Evolutionary conservation across 768 basidiomycete species (phyloP), one percentile per base, ranked within the genome.

Genomic region (Pisolithus tinctorius): DNA sequence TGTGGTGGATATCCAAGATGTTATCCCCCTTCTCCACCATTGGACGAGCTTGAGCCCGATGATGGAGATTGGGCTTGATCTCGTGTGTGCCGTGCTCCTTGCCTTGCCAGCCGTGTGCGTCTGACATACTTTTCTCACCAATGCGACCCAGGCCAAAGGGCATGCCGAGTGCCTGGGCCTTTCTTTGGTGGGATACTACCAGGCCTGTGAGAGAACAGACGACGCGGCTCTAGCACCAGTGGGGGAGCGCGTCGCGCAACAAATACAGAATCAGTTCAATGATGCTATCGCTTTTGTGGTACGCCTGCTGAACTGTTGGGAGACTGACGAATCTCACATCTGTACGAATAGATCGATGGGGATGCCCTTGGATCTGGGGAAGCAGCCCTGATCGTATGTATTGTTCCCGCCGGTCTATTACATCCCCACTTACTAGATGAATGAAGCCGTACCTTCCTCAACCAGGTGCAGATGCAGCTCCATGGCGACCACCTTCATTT

Each of bases 41-140:
- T 92, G 88, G 88, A 88, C 87, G 6, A 83, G 78, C 58, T 73
- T 93, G 48, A 86, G 83, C 54, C 86, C 87, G 4, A 86, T 86
- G 83, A 89, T 89, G 84, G 88, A 90, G 63, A 82, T 88, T 54
- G 89, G 87, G 25, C 75, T 90, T 39, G 86, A 88, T 59, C 69
- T 88, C 61, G 88, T 87, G 57, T 57, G 82, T 69, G 27, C 16
- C 30, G 20, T 20, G 1, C 20, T 20, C 20, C 20, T 20, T 20
- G 20, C 37, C 46, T 34, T 34, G 34, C 14, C 38, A 47, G 6
- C 14, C 31, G 47, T 43, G 17, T 20, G 30, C 25, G 11, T n/a
- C 16, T 44, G 47, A 45, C 34, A 52, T 7, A 23, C 29, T 52
- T 43, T 40, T 50, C 11, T 29, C 26, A 44, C 31, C 29, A 29